Evolutionary conservation across 2,329 filamentous ascomycete species (phyloP), one percentile per base, ranked within the genome.

Genomic region (Sporothrix variecibatus): DNA sequence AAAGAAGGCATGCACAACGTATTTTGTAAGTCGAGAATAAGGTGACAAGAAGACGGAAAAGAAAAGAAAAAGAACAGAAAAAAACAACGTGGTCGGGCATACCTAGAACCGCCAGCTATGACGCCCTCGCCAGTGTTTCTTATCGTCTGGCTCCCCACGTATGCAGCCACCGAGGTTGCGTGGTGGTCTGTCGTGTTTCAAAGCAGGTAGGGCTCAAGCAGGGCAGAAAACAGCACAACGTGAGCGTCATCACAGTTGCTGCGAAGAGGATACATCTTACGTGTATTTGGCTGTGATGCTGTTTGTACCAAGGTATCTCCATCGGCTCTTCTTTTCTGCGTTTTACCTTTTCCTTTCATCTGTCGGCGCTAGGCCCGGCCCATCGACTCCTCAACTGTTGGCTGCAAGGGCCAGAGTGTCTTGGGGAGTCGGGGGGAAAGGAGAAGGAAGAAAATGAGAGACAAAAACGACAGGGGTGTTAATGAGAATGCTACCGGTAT

Each of bases 291-390:
- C 8, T 15, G 23, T 5, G 23, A 26, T n/a, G 23, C 3, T 7
- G 9, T 8, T 15, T 28, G 60, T 23, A 43, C 34, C 34, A 23
- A 20, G n/a, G 9, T 43, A 64, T 43, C 34, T 26, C 15, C 34
- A 64, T 26, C 34, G 34, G 60, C 38, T 28, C 17, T 26, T 28
- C 11, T 46, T 67, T 11, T 20, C 34, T 38, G 12, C 5, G 67
- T 34, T 34, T 64, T 51, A 23, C 26, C 46, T 31, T 26, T 53
- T 67, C 20, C 49, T 60, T 31, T 20, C 31, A 51, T 60, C 56
- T 72, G 53, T 72, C 43, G 23, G 51, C 40, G 71, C 67, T 70
- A 70, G 67, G 67, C 49, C 26, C 67, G 67, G 67, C 67, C 67
- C 67, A 56, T 70, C n/a, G 31, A 56, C 20, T 40, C 67, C 67